phyloP scores from a whole-genome alignment of 192 early-diverging fungal species.

The Endogone sp. region DNA sequence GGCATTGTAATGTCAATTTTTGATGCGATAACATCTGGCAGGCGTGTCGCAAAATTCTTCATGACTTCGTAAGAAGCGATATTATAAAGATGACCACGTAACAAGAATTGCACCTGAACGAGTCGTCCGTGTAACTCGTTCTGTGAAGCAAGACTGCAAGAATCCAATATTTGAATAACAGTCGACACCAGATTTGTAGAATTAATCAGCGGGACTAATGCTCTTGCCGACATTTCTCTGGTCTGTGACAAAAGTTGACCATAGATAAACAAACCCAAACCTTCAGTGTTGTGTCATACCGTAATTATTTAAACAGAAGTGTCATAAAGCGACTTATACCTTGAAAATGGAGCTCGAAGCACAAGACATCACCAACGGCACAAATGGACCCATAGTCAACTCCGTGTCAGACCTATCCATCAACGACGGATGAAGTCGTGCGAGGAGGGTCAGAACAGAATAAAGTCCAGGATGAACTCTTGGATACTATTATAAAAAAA shows the following conservation, averaged over 20 bases:
- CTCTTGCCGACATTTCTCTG: slow-evolving; percentile 82
- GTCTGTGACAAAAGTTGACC: slow-evolving; percentile 41
- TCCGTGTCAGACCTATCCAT: slow-evolving; percentile 37
- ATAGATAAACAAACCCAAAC: too few relatives aligned
- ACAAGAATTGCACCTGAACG: slow-evolving; percentile 66
- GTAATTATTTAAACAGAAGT: too few relatives aligned
- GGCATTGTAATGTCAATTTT: slow-evolving; percentile 27
- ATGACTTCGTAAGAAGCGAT: slow-evolving; percentile 32
- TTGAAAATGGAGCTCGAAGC: slow-evolving; percentile 52
- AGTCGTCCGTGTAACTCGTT: slow-evolving; percentile 78
- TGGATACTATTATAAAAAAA: slow-evolving; percentile 3
- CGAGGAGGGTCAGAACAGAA: slow-evolving; percentile 84
- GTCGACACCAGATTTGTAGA: slow-evolving; percentile 54
- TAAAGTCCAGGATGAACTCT: slow-evolving; percentile 85
- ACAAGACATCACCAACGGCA: slow-evolving; percentile 49
- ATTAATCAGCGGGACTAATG: slow-evolving; percentile 70
- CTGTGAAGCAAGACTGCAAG: slow-evolving; percentile 37
- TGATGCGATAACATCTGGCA: slow-evolving; percentile 31
- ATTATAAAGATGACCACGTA: slow-evolving; percentile 59
- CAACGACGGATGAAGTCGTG: slow-evolving; percentile 69
- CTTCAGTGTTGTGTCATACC: too few relatives aligned
- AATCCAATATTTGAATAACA: slow-evolving; percentile 43
- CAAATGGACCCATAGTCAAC: slow-evolving; percentile 39
- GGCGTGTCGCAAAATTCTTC: slow-evolving; percentile 38
- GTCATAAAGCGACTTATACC: slow-evolving; percentile 9